A percentile compares a stretch with the other conserved stretches of the same genome.
These are phyloP conservation scores for Fraxinus sp. DNA, from an alignment of 305 asterid genomes.

Conservation along the genomic window DNA sequence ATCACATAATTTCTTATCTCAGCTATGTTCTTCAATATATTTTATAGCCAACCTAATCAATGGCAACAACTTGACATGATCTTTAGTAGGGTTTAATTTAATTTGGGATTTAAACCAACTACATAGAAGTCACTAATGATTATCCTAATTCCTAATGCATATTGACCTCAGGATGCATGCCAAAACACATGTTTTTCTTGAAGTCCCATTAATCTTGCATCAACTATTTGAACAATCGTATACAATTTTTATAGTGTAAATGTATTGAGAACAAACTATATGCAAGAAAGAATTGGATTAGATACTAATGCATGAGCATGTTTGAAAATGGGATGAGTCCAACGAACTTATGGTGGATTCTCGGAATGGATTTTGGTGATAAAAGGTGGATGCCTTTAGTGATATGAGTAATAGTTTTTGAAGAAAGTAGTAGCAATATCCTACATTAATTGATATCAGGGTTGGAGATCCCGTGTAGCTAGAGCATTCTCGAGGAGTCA, in stretches of 20 bases:
- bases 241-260: too few relatives aligned
- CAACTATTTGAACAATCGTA: not conserved
- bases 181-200: not conserved
- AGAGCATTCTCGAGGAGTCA: not conserved
- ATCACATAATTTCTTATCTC: slow-evolving; percentile 5
- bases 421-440: not conserved
- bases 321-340: not conserved
- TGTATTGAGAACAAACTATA: not conserved
- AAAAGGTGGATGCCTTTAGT: not conserved
- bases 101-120: not conserved
- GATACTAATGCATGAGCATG: too few relatives aligned
- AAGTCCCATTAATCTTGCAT: not conserved
- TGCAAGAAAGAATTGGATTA: too few relatives aligned
- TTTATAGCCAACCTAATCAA: slow-evolving; percentile 2
- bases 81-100: not conserved
- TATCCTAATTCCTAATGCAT: not conserved
- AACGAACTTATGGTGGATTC: not conserved
- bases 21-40: not conserved
- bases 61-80: slow-evolving; percentile 18
- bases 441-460: not conserved
- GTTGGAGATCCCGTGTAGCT: not conserved
- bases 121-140: not conserved
- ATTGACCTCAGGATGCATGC: not conserved
- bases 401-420: not conserved
- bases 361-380: not conserved